phyloP scores from a whole-genome alignment of 257 asterid species.

The Fraxinus excelsior region DNA sequence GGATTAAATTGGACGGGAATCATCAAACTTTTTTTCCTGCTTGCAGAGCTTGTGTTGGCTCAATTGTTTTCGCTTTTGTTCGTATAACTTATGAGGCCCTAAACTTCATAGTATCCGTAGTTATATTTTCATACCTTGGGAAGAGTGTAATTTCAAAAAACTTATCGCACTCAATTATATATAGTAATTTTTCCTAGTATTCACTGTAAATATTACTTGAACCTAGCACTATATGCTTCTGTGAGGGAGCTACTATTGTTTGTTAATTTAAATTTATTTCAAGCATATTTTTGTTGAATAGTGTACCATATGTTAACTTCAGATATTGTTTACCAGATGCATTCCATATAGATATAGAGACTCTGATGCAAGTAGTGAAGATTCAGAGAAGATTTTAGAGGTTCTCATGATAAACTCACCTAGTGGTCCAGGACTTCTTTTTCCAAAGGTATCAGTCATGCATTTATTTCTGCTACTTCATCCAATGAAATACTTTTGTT shows the following conservation, averaged over 20 bases:
- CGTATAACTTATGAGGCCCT: not conserved
- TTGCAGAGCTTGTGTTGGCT: not conserved
- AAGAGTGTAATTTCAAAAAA: too few relatives aligned
- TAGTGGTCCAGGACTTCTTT: conserved; percentile 39
- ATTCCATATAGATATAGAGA: conserved; percentile 34
- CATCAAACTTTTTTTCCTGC: not conserved
- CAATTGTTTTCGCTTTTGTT: not conserved
- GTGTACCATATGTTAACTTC: not conserved
- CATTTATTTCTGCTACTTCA: not conserved
- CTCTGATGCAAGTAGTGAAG: conserved; percentile 8
- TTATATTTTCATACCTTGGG: not conserved
- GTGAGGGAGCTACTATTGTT: not conserved
- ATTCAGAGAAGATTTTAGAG: conserved; percentile 30
- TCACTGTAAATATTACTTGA: not conserved
- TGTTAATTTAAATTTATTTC: not conserved
- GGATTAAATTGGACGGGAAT: not conserved
- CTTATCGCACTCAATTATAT: too few relatives aligned
- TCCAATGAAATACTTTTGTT: not conserved
- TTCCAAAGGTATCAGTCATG: conserved; percentile 30
- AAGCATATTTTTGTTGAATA: not conserved
- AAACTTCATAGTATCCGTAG: not conserved
- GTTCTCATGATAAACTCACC: conserved; percentile 44
- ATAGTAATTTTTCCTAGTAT: not conserved
- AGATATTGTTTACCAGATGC: conserved; percentile 27
- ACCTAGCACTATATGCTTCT: not conserved